Conservation (phyloP, 495 filamentous ascomycete species). For the Penicillium canariense region DNA sequence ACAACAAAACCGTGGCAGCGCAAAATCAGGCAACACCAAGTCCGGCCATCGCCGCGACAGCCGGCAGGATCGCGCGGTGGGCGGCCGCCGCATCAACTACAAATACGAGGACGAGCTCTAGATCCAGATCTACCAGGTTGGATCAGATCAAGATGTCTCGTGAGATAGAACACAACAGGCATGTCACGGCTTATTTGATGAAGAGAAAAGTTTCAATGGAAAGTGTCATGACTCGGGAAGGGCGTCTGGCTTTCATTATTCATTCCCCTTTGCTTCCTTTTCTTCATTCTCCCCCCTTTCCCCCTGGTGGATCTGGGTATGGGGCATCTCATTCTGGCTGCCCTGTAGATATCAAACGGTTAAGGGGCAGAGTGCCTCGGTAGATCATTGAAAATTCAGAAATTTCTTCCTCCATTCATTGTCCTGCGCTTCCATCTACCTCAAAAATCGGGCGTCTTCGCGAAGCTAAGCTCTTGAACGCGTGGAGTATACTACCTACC, state of each 20-base stretch:
- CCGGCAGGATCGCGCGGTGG: conserved; percentile 50
- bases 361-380: no score
- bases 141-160: neutral
- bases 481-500: no score
- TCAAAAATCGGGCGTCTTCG: no score
- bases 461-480: no score
- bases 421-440: no score
- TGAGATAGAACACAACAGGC: neutral
- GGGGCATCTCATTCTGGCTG: no score
- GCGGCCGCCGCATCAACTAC: conserved; percentile 51
- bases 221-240: conserved; percentile 8
- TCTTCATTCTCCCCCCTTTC: neutral
- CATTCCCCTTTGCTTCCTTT: neutral
- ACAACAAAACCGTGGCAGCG: conserved; percentile 63
- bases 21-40: conserved; percentile 26
- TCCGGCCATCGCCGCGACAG: conserved; percentile 50
- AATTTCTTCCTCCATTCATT: no score
- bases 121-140: neutral
- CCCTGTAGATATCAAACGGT: no score
- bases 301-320: no score
- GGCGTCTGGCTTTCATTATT: conserved; percentile 2
- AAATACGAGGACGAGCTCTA: conserved; percentile 58
- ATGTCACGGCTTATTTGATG: neutral
- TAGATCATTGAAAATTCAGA: no score
- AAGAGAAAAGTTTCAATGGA: neutral